Evolutionary conservation across 2,329 filamentous ascomycete genomes (phyloP).

Genomic region (Fusarium austroafricanum): DNA sequence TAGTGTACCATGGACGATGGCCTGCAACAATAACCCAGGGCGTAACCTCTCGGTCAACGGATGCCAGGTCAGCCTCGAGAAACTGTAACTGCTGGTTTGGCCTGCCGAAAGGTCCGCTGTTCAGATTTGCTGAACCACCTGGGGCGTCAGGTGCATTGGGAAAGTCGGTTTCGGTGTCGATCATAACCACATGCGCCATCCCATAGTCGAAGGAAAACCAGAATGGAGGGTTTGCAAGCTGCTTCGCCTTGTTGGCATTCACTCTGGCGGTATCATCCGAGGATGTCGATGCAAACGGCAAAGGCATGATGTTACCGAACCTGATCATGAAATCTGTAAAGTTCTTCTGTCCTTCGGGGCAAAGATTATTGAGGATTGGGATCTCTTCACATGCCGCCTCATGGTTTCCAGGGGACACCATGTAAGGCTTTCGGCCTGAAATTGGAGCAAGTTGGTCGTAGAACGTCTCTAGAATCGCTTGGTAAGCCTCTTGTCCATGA

Average conservation of each 20-base stretch:
- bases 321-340: constrained; percentile 32
- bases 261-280: background rate
- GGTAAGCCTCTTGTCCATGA: constrained; percentile 17
- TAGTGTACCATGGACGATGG: constrained; percentile 62
- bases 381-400: constrained; percentile 27
- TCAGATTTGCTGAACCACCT: constrained; percentile 21
- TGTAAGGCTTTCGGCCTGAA: constrained; percentile 16
- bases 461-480: constrained; percentile 22
- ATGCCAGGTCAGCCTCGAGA: constrained; percentile 52
- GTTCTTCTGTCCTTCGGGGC: constrained; percentile 27
- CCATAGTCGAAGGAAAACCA: constrained; percentile 45
- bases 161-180: constrained; percentile 57
- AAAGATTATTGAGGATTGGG: constrained; percentile 14
- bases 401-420: constrained; percentile 26
- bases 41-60: constrained; percentile 65
- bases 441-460: constrained; percentile 24
- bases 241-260: constrained; percentile 30
- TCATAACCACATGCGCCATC: constrained; percentile 46
- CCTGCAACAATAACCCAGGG: constrained; percentile 57
- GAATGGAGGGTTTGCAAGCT: constrained; percentile 35
- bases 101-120: constrained; percentile 15
- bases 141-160: constrained; percentile 19
- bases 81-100: constrained; percentile 26
- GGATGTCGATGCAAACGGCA: constrained; percentile 13
- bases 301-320: constrained; percentile 12